A percentile compares a stretch with the other conserved stretches of the same genome.
These are phyloP conservation scores for Ceratobasidium sp. DNA, from an alignment of 1,284 basidiomycete genomes.

Conservation along the genomic window DNA sequence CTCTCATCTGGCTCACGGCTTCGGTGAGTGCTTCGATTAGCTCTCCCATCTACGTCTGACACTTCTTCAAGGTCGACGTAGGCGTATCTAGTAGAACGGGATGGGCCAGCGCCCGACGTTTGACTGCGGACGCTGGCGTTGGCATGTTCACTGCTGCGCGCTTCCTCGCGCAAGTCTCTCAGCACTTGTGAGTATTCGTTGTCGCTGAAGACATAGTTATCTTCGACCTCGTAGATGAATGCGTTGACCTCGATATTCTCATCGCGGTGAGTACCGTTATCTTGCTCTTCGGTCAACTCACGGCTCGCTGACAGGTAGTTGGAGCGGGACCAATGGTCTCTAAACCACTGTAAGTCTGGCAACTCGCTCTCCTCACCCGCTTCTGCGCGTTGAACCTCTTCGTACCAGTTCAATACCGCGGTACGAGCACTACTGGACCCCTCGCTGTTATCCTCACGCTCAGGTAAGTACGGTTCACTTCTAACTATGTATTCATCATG, in stretches of 20 bases:
- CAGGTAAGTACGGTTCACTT: no score
- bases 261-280: no score
- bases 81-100: not conserved
- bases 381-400: no score
- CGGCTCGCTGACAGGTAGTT: no score
- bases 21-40: no score
- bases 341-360: not conserved
- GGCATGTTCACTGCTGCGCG: not conserved
- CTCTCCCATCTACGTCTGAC: no score
- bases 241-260: slow-evolving; percentile 14
- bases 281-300: no score
- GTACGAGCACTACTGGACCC: no score
- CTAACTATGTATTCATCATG: no score
- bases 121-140: not conserved
- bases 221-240: slow-evolving; percentile 17
- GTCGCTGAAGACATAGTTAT: slow-evolving; percentile 1
- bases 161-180: not conserved
- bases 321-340: not conserved
- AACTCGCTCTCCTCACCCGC: not conserved
- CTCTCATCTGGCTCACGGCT: no score
- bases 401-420: no score
- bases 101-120: slow-evolving; percentile 12
- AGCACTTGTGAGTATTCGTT: not conserved
- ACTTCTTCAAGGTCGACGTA: not conserved
- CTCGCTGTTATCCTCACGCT: no score